Conservation (phyloP, 2,329 filamentous ascomycete genomes). For the Canariomyces notabilis region DNA sequence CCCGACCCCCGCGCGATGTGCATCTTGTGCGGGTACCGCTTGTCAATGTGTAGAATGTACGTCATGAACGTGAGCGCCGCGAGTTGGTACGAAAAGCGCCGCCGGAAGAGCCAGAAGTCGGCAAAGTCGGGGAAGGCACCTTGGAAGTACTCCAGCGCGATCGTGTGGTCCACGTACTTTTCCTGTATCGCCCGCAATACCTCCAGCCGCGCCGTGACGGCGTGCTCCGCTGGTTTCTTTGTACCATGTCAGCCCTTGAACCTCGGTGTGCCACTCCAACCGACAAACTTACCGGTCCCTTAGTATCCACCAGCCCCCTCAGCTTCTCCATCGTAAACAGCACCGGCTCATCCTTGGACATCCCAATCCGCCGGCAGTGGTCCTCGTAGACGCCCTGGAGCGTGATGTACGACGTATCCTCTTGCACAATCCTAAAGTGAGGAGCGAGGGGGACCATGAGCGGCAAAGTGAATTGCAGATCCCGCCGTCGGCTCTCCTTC, state of each 20-base stretch:
- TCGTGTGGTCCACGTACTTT: conserved; percentile 78
- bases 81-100: conserved; percentile 93
- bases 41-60: conserved; percentile 95
- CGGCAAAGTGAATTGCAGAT: conserved; percentile 92
- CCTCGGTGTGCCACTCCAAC: neutral
- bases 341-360: conserved; percentile 92
- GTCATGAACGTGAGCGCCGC: conserved; percentile 97
- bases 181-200: conserved; percentile 94
- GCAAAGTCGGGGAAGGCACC: conserved; percentile 79
- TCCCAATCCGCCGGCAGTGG: conserved; percentile 78
- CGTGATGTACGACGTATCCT: conserved; percentile 90
- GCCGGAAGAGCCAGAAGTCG: conserved; percentile 97
- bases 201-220: conserved; percentile 71
- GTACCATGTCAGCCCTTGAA: conserved; percentile 15
- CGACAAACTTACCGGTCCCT: conserved; percentile 48
- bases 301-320: conserved; percentile 66
- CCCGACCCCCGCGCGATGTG: conserved; percentile 82
- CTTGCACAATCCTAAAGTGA: conserved; percentile 90
- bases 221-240: conserved; percentile 65
- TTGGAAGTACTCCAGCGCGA: conserved; percentile 87
- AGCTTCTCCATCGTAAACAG: conserved; percentile 95
- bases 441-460: conserved; percentile 94
- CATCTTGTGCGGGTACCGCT: conserved; percentile 92
- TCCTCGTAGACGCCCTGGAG: conserved; percentile 96
- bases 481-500: conserved; percentile 90